Evolutionary conservation across 148 eudicot species (phyloP).

Genomic region (Rhododendron williamsianum): DNA sequence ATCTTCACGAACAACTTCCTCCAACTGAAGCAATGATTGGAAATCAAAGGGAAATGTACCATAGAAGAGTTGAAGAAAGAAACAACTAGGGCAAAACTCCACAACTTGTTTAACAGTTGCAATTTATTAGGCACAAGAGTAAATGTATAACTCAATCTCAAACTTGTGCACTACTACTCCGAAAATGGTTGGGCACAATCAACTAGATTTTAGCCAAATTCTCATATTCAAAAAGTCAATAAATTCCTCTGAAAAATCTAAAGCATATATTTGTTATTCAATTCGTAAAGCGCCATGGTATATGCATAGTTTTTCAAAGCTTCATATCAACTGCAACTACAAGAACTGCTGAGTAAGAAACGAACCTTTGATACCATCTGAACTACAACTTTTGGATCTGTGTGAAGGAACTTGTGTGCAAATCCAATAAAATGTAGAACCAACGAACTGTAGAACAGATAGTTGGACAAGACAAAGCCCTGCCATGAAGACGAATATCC

Average conservation of each 20-base stretch:
- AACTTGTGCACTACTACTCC: neutral
- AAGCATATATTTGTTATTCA: neutral
- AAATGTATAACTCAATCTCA: neutral
- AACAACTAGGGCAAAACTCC: neutral
- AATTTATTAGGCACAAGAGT: neutral
- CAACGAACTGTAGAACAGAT: slow-evolving; percentile 77
- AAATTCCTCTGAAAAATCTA: neutral
- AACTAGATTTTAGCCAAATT: neutral
- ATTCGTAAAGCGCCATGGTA: neutral
- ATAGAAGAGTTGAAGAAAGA: neutral
- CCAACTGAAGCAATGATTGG: neutral
- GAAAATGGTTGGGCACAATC: neutral
- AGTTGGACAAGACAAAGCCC: slow-evolving; percentile 73
- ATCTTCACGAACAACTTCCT: slow-evolving; percentile 2
- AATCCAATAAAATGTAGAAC: slow-evolving; percentile 92
- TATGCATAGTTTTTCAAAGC: neutral
- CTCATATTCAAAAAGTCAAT: neutral
- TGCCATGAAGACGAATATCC: slow-evolving; percentile 71
- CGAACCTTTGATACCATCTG: slow-evolving; percentile 80
- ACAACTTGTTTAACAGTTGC: neutral
- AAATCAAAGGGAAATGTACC: neutral
- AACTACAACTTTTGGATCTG: slow-evolving; percentile 66
- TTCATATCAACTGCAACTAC: neutral
- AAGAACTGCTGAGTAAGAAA: slow-evolving; percentile 12
- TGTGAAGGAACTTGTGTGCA: slow-evolving; percentile 93